Base-by-base conservation (phyloP, 495 filamentous ascomycete species). In the Neurospora intermedia region DNA sequence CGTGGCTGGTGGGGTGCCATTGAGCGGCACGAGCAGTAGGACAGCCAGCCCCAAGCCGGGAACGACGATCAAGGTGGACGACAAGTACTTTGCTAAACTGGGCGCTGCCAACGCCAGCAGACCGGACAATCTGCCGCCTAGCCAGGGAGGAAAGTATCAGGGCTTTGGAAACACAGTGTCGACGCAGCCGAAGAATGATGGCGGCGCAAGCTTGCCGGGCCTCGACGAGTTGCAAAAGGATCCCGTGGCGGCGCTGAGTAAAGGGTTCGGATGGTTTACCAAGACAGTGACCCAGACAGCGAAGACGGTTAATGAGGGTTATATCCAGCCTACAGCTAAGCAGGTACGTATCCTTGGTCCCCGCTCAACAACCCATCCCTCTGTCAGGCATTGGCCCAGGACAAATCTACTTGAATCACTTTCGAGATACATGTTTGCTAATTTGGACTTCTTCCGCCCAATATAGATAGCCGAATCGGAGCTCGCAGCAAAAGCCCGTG, bases 191-290 rank as follows among this genome's bases (percentile, higher is more conserved):
- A 74, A 81, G 69, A 76, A 80, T 15, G 83, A 82, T 13, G 82
- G 76, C 7, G 77, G 77, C 9, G 81, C 82, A n/a, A 80, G 73
- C 1, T 76, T 90, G 20, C 92, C 90, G 0, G 89, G 88, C 1
- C 80, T 94, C 31, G 91, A 96, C 71, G 94, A 97, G 43, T 89
- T 98, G 75, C 92, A 95, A 81, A 92, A 91, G 75, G 96, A 99
- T 81, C 94, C 96, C 3, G 86, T 98, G 72, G 94, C 88, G 0
- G 93, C 94, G 69, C 79, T 99, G 76, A 93, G 88, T 38, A 98
- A 97, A 83, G 92, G 96, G 7, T 94, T 98, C 76, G 94, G 96
- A 2, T 98, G 96, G 92, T 95, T 99, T 76, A 88, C 93, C 20
- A 89, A 87, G 15, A 91, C 92, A 42, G 94, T 98, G 16, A 91